phyloP scores from a whole-genome alignment of 1,284 basidiomycete genomes.

The Porodaedalea pini region DNA sequence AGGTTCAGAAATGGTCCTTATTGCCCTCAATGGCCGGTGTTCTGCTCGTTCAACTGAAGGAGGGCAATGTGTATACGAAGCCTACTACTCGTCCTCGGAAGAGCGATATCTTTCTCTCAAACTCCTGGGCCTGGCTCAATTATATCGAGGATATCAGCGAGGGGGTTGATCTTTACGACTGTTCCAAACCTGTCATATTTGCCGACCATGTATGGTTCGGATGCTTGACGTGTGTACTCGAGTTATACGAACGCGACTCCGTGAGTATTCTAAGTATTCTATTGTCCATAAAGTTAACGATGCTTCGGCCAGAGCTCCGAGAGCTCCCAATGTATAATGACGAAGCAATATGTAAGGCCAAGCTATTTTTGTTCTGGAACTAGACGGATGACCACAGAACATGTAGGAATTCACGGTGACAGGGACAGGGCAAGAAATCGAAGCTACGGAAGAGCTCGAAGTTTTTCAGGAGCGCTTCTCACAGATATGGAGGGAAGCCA shows the following conservation, averaged over 20 bases:
- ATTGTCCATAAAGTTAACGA: background rate
- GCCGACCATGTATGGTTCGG: background rate
- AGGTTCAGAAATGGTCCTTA: background rate
- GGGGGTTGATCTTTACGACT: background rate
- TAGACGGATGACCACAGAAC: background rate
- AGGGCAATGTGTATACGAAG: background rate
- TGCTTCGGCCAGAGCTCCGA: background rate
- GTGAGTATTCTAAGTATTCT: background rate
- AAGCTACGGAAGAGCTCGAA: background rate
- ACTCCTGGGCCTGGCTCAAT: constrained; percentile 2
- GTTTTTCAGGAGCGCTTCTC: background rate
- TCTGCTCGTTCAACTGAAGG: background rate
- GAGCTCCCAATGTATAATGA: background rate
- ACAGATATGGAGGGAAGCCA: background rate
- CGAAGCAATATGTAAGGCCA: background rate
- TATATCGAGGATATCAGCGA: background rate
- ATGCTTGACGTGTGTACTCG: background rate
- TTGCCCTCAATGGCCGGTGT: background rate
- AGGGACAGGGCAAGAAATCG: background rate
- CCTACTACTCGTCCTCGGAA: background rate
- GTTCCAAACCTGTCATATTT: background rate
- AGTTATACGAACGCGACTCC: background rate
- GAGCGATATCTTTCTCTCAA: background rate
- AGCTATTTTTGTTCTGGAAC: background rate
- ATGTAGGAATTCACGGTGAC: background rate